Base-by-base conservation (phyloP, 2,329 filamentous ascomycete genomes). In the Fusarium coicis region DNA sequence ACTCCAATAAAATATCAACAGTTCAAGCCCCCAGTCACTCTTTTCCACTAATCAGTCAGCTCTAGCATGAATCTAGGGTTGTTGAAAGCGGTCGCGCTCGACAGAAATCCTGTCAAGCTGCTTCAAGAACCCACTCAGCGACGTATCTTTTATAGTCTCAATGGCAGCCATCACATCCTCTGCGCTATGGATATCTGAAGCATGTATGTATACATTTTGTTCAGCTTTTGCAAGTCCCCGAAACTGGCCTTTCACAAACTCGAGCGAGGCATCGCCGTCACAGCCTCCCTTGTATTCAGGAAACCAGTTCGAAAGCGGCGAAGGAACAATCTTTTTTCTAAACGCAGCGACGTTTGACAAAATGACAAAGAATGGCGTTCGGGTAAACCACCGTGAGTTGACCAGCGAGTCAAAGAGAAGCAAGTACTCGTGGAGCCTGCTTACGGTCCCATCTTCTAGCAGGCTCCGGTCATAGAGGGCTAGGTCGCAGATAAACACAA, bases 331-430 rank as follows among this genome's bases (percentile, higher is more conserved):
- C n/a, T 26, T 52, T 2, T 10, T 36, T 15, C n/a, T 14, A 5
- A 52, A 52, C 0, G 16, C n/a, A 0, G 47, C 26, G 2, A 10
- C 9, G 4, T 52, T 52, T 19, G 47, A 36, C 6, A 36, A 36
- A 23, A 52, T 7, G 8, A 52, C n/a, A 4, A 52, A 36, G 30
- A 52, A 36, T 52, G n/a, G 47, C 30, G 47, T 52, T 3, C 26
- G 30, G 4, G 11, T 19, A 0, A 36, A 36, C 47, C 47, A 52
- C 7, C 2, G 36, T 15, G 47, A 52, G 47, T 36, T 36, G 5
- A 10, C 16, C 11, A 52, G 1, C 16, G 47, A 52, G 47, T 12
- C 12, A 19, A 52, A 52, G 5, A 52, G 47, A 2, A 26, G 4
- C 5, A 52, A 9, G 6, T 52, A 2, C 5, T 52, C 47, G 11